A percentile compares a stretch with the other conserved stretches of the same genome.
Evolutionary conservation across 768 basidiomycete genomes (phyloP).

Genomic region (Macrolepiota dolichaula): DNA sequence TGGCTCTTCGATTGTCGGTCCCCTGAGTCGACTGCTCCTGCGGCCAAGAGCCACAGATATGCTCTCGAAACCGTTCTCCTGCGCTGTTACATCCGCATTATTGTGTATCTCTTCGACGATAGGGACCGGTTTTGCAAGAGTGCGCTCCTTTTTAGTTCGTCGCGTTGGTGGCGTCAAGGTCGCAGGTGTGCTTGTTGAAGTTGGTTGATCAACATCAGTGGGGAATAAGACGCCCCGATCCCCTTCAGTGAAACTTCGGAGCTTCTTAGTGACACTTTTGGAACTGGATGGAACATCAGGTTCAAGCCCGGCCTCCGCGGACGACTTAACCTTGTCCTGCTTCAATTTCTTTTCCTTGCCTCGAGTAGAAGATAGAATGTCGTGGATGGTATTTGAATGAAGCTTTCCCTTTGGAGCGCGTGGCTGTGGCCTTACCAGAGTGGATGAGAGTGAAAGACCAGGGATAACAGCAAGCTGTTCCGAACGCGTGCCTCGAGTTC

Average conservation of each 20-base stretch:
- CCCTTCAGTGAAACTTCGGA: neutral
- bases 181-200: neutral
- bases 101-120: neutral
- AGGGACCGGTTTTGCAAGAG: neutral
- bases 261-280: conserved; percentile 3
- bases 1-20: neutral
- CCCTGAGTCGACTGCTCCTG: conserved; percentile 5
- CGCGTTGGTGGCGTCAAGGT: neutral
- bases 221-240: neutral
- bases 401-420: neutral
- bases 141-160: neutral
- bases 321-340: neutral
- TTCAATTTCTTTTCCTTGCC: conserved; percentile 12
- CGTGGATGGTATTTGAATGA: neutral
- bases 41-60: conserved; percentile 7
- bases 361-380: conserved; percentile 11
- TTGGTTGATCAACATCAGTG: neutral
- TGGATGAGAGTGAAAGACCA: conserved; percentile 18
- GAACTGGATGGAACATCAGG: neutral
- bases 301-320: conserved; percentile 8
- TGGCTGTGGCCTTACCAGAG: conserved; percentile 13
- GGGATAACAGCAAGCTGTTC: conserved; percentile 33
- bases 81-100: neutral
- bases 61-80: neutral
- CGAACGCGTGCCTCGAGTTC: conserved; percentile 53